Base-by-base conservation (phyloP, 805 yeast genomes). In the Candida krabiensis region DNA sequence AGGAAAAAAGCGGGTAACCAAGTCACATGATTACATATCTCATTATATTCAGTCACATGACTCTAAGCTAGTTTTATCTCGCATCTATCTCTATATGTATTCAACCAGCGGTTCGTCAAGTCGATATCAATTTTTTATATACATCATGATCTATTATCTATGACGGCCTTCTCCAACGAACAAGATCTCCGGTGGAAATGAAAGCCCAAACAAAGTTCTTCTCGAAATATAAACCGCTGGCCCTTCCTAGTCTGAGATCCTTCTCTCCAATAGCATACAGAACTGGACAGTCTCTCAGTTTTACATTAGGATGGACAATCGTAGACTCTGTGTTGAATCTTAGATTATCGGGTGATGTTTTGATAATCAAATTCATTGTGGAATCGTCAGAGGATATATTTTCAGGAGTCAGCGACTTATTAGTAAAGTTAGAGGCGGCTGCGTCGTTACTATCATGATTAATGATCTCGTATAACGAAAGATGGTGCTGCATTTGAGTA, bases 111-210 rank as follows among this genome's bases (percentile, higher is more conserved):
- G n/a, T n/a, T n/a, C n/a, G n/a, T n/a, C n/a, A n/a, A n/a, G n/a
- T n/a, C n/a, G n/a, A n/a, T n/a, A n/a, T n/a, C n/a, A n/a, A n/a
- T n/a, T n/a, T n/a, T n/a, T n/a, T n/a, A n/a, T n/a, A n/a, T n/a
- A n/a, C n/a, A n/a, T n/a, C n/a, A n/a, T n/a, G n/a, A n/a, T n/a
- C n/a, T n/a, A n/a, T n/a, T n/a, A n/a, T n/a, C n/a, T n/a, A n/a
- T n/a, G 28, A 43, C 17, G 61, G 63, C 37, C 66, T 43, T 26
- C 22, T 41, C 81, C 77, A 67, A 40, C 69, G 53, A 2, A 66
- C 42, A 9, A 62, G 40, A 42, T 67, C 71, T 4, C 71, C 71
- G 1, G 66, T 60, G 7, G 60, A 45, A 5, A 58, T 50, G 41
- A 62, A 61, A 1, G 63, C 63, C 71, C 71, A 67, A 8, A 66